Conservation (phyloP, 768 basidiomycete species). For the Clathrus columnatus region DNA sequence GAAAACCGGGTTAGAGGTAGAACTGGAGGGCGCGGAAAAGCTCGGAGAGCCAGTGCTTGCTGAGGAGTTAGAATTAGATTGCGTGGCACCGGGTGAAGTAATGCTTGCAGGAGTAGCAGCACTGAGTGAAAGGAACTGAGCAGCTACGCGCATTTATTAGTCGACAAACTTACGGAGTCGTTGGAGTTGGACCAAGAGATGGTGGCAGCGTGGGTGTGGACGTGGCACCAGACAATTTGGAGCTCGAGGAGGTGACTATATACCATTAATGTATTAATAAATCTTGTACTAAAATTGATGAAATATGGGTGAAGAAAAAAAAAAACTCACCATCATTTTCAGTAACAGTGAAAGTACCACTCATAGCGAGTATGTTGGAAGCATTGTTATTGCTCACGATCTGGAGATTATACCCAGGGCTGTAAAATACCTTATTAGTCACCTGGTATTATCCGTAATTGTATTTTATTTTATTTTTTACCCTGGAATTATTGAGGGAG, state of each 20-base stretch:
- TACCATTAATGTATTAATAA: too few species aligned
- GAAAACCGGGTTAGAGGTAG: neutral
- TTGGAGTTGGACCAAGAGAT: too few species aligned
- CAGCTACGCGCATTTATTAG: neutral
- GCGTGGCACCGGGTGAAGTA: neutral
- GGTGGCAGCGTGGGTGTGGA: too few species aligned
- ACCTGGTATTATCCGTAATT: neutral
- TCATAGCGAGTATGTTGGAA: neutral
- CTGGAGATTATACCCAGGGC: neutral
- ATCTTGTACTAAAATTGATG: too few species aligned
- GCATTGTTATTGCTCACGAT: neutral
- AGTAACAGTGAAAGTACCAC: neutral
- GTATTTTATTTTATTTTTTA: neutral
- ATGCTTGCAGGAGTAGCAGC: neutral
- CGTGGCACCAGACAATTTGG: too few species aligned
- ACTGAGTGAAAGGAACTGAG: neutral
- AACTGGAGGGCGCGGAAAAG: neutral
- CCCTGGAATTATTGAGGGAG: neutral
- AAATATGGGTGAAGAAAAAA: too few species aligned
- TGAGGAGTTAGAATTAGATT: too few species aligned
- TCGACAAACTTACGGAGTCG: neutral
- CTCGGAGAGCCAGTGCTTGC: neutral
- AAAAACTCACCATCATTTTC: conserved; percentile 2
- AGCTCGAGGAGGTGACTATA: too few species aligned
- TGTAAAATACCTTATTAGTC: neutral